Base-by-base conservation (phyloP, 2,329 filamentous ascomycete genomes). In the Trichocomaceae sp. region DNA sequence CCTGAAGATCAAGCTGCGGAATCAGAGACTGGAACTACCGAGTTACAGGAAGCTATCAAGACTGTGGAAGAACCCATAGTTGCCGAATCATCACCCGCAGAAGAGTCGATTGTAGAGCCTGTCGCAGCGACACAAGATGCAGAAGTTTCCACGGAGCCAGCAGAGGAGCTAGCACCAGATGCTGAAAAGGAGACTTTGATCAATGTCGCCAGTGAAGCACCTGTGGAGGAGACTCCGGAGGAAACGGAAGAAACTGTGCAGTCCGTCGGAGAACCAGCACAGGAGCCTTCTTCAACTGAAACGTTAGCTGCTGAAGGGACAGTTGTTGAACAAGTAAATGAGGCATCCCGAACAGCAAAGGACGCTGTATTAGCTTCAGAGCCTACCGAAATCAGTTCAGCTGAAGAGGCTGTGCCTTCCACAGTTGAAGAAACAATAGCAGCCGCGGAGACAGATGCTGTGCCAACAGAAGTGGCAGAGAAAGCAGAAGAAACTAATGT, bases 101-200 rank as follows among this genome's bases (percentile, higher is more conserved):
- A 31, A 31, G 15, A 47, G 31, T 9, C 19, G 6, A 29, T n/a
- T 22, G 33, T 44, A n/a, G 51, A 54, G 44, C 29, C 51, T 31
- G 44, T 19, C 31, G 29, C 42, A 46, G 39, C 29, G n/a, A 39
- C 35, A 20, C 31, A 23, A 35, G 50, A 37, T 5, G 45, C 23
- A 35, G 50, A 52, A 29, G 13, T 23, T 46, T 8, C 41, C 9
- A 19, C 39, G 7, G 45, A 49, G 19, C 44, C 45, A 5, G 42
- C 55, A 23, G n/a, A 52, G 9, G 56, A 61, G 22, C 26, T 49
- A 8, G 19, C 37, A 15, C 50, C 50, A 12, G 50, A 59, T 33
- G 15, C 58, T 13, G 51, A 45, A 39, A 57, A 58, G 31, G 52
- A 52, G 20, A 17, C 48, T 48, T 20, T 12, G n/a, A 29, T 22